Base-by-base conservation (phyloP, 1,284 basidiomycete genomes). In the Peniophora sp. region DNA sequence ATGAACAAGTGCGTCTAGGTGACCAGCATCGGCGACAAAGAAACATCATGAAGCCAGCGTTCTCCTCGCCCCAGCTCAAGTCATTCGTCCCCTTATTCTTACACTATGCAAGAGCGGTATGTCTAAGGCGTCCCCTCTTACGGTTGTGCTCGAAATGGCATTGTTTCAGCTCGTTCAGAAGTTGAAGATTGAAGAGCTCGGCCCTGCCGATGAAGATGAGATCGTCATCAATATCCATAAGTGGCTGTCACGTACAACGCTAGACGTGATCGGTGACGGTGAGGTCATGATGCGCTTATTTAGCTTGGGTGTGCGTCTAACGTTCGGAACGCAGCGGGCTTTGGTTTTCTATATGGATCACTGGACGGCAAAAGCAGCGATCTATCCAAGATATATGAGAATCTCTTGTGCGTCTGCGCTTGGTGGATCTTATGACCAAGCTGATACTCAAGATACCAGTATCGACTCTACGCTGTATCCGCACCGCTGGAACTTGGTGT, bases 221-320 rank as follows among this genome's bases (percentile, higher is more conserved):
- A 51, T 52, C n/a, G 9, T 48, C n/a, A 49, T 53, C 2, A 11
- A 55, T 9, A 23, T 52, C 5, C 24, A 55, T 24, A 54, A 58
- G 12, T 63, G 62, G 62, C 53, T 68, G 20, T 57, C 65, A 2
- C 58, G 60, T 8, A 50, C 58, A 17, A 60, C 66, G 3, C 55
- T 68, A n/a, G 66, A 68, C 52, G 58, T 63, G 32, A 59, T 68
- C 24, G 65, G 66, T 1, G 59, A 63, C 55, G 59, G 65, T 64
- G 12, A 1, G 54, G 34, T 22, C 22, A 2, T 34, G n/a, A 9
- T 3, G 12, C 12, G 12, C 12, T 32, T 11, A 1, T 8, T 45
- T 3, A 12, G 6, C 27, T 6, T 32, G 27, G 27, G n/a, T n/a
- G n/a, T n/a, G n/a, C n/a, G n/a, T n/a, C n/a, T n/a, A n/a, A n/a